Evolutionary conservation across 176 grass and related monocot genomes (phyloP).

Genomic region (Triticum dicoccoides): DNA sequence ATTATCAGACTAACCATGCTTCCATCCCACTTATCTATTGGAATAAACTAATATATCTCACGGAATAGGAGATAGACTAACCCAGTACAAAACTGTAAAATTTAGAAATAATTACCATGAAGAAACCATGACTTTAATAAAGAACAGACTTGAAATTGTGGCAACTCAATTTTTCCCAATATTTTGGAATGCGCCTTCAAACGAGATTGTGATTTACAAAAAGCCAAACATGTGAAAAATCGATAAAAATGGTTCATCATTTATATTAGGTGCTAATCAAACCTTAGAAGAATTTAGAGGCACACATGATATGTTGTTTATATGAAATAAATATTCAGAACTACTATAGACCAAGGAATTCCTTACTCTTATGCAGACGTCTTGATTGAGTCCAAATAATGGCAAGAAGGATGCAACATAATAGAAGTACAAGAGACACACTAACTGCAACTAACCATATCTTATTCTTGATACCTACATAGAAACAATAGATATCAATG

Average conservation of each 20-base stretch:
- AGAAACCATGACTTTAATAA: neutral
- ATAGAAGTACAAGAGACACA: neutral
- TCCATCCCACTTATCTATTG: neutral
- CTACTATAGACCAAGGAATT: neutral
- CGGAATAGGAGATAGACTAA: neutral
- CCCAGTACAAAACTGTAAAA: neutral
- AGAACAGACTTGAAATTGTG: neutral
- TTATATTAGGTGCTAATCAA: neutral
- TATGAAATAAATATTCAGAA: neutral
- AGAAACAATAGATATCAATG: neutral
- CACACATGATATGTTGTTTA: neutral
- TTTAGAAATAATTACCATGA: neutral
- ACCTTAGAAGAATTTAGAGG: neutral
- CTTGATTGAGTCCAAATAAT: slow-evolving; percentile 1
- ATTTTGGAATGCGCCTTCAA: neutral
- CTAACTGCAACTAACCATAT: neutral
- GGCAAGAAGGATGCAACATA: neutral
- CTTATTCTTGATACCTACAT: neutral
- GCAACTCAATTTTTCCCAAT: neutral
- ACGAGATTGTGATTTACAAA: neutral
- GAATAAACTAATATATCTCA: neutral
- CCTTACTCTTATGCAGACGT: neutral
- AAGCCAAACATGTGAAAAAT: neutral
- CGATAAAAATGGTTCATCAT: neutral
- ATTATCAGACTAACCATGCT: neutral